Evolutionary conservation across 106 monocot genomes (phyloP), one percentile per base, ranked within the genome.

Genomic region (Platanthera zijinensis): DNA sequence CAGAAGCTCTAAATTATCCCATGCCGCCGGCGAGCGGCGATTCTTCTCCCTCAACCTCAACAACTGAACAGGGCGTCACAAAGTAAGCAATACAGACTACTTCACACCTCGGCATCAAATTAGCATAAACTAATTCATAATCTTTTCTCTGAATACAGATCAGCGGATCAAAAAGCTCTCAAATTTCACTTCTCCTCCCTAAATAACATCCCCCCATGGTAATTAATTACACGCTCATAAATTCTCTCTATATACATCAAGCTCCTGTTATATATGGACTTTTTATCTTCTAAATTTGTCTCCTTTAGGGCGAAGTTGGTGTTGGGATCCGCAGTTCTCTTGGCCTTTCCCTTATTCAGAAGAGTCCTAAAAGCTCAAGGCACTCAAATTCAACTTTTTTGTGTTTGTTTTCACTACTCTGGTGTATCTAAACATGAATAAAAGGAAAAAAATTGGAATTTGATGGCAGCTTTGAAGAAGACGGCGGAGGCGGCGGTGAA

Each of bases 291-390:
- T 61, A 6, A 50, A 45, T 45, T 39, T 71, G 18, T 17, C 8
- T 50, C 48, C 48, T n/a, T 32, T 71, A 71, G 71, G 71, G 71
- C 48, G 50, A 71, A 48, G 71, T 49, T 71, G 48, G 48, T 71
- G 71, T 71, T 71, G 47, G 71, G 48, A 48, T 48, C 71, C 7
- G 71, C 19, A n/a, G 18, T 71, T 50, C n/a, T 71, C 17, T 71
- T 71, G 71, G 48, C 49, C 71, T 7, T 71, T 17, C 71, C 71
- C 7, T 50, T 48, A 1, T 48, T 10, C 49, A 71, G 49, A 32
- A 71, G 7, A 50, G 71, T 49, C 7, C 19, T 48, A 1, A 71
- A 32, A 10, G 11, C 18, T 18, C 48, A 50, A 1, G 46, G 71
- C n/a, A 69, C 13, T 32, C 1, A 64, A 22, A 6, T 6, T 19